A percentile compares a stretch with the other conserved stretches of the same genome.
Evolutionary conservation across 2,329 filamentous ascomycete species (phyloP).

Genomic region (Apiospora arundinis): DNA sequence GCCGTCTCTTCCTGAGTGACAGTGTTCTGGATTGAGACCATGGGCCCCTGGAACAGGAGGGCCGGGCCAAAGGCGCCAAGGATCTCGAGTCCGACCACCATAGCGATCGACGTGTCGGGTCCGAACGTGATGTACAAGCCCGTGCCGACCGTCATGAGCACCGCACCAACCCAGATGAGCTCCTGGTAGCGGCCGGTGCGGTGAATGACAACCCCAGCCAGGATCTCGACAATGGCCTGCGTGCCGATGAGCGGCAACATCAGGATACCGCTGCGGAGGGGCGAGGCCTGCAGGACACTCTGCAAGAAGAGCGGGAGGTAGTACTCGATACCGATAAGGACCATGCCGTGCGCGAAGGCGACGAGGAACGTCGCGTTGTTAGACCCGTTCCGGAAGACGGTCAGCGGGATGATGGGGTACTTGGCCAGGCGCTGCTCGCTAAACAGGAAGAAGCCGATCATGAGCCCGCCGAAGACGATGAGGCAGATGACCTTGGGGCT

Average conservation of each 20-base stretch:
- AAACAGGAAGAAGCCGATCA: conserved; percentile 58
- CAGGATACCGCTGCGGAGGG: conserved; percentile 62
- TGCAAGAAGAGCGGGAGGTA: conserved; percentile 53
- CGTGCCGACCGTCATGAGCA: conserved; percentile 61
- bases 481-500: conserved; percentile 69
- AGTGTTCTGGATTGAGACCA: conserved; percentile 68
- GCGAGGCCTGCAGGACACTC: conserved; percentile 58
- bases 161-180: conserved; percentile 68
- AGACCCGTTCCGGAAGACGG: conserved; percentile 30
- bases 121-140: conserved; percentile 60
- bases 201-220: conserved; percentile 58
- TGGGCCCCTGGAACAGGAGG: conserved; percentile 69
- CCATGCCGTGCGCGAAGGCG: conserved; percentile 28
- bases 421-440: conserved; percentile 59
- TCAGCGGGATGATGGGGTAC: conserved; percentile 47
- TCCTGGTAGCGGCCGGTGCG: conserved; percentile 65
- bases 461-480: conserved; percentile 59
- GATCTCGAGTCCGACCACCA: conserved; percentile 67
- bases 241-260: conserved; percentile 67
- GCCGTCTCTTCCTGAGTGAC: conserved; percentile 47
- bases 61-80: conserved; percentile 67
- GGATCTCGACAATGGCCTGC: conserved; percentile 65
- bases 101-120: conserved; percentile 53
- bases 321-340: conserved; percentile 32
- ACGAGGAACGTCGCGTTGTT: conserved; percentile 28